Percentiles rank a stretch among this genome's conserved stretches.
phyloP scores from a whole-genome alignment of 768 basidiomycete species.

The Hygrocybe coccinea region DNA sequence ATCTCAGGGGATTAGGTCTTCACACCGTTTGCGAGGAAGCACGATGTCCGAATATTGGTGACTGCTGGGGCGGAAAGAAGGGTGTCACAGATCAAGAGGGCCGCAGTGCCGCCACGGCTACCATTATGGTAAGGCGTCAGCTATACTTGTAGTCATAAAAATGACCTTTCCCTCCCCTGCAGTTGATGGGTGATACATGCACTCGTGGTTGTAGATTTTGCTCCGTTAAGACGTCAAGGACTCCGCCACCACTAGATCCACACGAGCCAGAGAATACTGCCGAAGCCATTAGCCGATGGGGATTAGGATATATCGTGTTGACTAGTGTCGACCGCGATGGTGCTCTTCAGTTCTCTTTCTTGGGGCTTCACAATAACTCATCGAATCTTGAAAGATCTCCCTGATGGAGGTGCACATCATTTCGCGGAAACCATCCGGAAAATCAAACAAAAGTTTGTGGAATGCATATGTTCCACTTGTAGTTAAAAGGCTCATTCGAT shows the following conservation, averaged over 20 bases:
- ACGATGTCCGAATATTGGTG: conserved; percentile 98
- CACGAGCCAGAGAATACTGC: conserved; percentile 98
- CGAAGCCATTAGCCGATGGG: conserved; percentile 97
- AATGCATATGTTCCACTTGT: neutral
- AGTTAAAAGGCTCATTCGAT: neutral
- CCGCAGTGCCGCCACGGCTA: conserved; percentile 86
- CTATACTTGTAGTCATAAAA: conserved; percentile 2
- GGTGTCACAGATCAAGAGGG: conserved; percentile 62
- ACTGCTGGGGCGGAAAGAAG: conserved; percentile 93
- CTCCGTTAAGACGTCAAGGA: conserved; percentile 87
- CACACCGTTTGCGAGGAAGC: conserved; percentile 99
- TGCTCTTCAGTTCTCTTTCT: conserved; percentile 31
- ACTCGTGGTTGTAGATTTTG: conserved; percentile 98
- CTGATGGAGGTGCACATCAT: conserved; percentile 87
- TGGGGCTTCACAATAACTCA: neutral
- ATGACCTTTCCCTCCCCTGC: conserved; percentile 6
- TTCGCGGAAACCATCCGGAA: conserved; percentile 93
- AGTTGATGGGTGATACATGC: conserved; percentile 99
- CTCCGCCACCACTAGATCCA: conserved; percentile 86
- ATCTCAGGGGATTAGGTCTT: conserved; percentile 82
- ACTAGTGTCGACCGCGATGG: conserved; percentile 97
- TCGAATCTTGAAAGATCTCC: conserved; percentile 58
- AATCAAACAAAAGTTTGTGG: conserved; percentile 90
- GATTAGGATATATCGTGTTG: conserved; percentile 93
- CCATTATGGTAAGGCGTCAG: conserved; percentile 77